Conservation (phyloP, 345 rosid genomes). For the Ricinus communis region DNA sequence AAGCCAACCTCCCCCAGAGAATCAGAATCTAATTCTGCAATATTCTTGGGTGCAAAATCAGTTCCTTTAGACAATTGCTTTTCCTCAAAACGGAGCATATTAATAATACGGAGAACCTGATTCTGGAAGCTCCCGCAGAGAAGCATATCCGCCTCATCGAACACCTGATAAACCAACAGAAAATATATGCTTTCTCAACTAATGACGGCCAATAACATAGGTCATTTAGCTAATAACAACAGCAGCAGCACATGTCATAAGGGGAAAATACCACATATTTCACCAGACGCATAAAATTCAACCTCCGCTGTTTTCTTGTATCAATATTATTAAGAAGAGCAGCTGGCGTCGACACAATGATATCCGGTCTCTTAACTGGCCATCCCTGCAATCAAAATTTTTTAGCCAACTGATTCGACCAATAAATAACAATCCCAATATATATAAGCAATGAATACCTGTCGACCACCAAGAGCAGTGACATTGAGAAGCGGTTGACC, state of each 20-base stretch:
- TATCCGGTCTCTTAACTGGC: constrained; percentile 71
- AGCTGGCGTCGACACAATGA: constrained; percentile 87
- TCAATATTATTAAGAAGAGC: constrained; percentile 81
- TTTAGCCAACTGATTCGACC: constrained; percentile 12
- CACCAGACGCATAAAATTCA: constrained; percentile 60
- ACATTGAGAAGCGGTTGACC: constrained; percentile 68
- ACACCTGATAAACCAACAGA: constrained; percentile 50
- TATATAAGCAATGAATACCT: constrained; percentile 40
- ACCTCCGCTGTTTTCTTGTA: constrained; percentile 46
- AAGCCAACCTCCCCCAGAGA: constrained; percentile 28
- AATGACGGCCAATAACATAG: constrained; percentile 4
- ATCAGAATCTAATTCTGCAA: constrained; percentile 30
- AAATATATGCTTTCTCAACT: neutral
- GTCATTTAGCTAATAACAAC: neutral
- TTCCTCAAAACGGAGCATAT: constrained; percentile 84
- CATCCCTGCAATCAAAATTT: constrained; percentile 68
- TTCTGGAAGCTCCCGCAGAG: constrained; percentile 87
- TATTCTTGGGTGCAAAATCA: constrained; percentile 30
- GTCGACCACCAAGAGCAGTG: constrained; percentile 70
- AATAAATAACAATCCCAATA: neutral
- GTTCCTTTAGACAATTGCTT: constrained; percentile 57
- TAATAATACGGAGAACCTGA: constrained; percentile 74
- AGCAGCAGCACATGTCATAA: neutral
- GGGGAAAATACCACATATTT: constrained; percentile 68
- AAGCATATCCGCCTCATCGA: constrained; percentile 99